A percentile compares a stretch with the other conserved stretches of the same genome.
These are phyloP conservation scores for Clarireedia hainanense DNA, from an alignment of 2,329 filamentous ascomycete genomes.

Conservation along the genomic window DNA sequence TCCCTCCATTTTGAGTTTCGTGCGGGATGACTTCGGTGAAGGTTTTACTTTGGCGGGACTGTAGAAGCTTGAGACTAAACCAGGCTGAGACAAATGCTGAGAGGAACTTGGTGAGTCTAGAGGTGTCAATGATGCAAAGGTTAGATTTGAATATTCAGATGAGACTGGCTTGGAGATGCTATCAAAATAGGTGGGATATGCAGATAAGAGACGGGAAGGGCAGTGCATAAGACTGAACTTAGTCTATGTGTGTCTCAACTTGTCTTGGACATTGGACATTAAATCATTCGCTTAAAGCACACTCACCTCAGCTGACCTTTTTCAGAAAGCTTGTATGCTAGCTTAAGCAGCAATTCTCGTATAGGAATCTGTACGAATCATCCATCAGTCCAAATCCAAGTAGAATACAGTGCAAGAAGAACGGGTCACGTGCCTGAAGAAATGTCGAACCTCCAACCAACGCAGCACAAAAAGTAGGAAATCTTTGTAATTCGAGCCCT, in stretches of 20 bases:
- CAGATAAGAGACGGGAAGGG: not conserved
- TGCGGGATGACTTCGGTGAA: constrained; percentile 34
- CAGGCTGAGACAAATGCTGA: constrained; percentile 51
- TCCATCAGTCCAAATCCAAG: not conserved
- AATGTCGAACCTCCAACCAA: constrained; percentile 53
- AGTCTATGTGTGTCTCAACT: too few species aligned
- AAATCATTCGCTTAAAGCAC: not conserved
- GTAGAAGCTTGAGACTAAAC: constrained; percentile 48
- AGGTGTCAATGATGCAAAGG: not conserved
- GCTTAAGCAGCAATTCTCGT: constrained; percentile 22
- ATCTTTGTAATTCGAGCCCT: constrained; percentile 47
- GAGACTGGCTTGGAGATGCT: too few species aligned
- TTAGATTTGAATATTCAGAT: not conserved
- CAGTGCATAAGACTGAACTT: not conserved
- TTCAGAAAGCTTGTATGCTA: constrained; percentile 22
- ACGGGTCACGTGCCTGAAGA: constrained; percentile 42
- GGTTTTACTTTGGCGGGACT: constrained; percentile 42
- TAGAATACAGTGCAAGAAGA: not conserved
- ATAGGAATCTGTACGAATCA: constrained; percentile 27
- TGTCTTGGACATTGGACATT: too few species aligned
- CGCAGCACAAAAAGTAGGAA: constrained; percentile 55
- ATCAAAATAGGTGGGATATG: not conserved
- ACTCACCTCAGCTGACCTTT: constrained; percentile 22
- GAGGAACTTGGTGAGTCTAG: constrained; percentile 48
- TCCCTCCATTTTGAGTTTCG: constrained; percentile 21